A percentile compares a stretch with the other conserved stretches of the same genome.
These are phyloP conservation scores for Suillus hirtellus DNA, from an alignment of 768 basidiomycete genomes.

Conservation along the genomic window DNA sequence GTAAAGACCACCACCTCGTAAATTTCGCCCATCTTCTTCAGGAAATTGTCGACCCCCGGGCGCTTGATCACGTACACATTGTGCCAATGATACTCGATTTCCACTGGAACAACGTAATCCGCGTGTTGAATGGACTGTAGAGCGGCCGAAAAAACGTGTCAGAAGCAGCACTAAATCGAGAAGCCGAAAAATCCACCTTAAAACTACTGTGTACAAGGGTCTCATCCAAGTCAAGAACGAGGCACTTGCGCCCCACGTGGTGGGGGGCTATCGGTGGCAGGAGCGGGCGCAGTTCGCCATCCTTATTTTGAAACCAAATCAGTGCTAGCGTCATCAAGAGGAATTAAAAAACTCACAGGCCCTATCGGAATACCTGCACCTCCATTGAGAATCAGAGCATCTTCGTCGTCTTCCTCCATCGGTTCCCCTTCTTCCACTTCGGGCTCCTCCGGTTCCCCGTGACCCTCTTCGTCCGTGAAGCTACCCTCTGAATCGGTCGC, in stretches of 20 bases:
- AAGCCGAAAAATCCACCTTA: constrained; percentile 63
- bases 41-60: constrained; percentile 95
- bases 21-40: constrained; percentile 97
- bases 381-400: constrained; percentile 83
- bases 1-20: constrained; percentile 99
- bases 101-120: constrained; percentile 98
- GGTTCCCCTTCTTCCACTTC: constrained; percentile 60
- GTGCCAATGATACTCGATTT: constrained; percentile 98
- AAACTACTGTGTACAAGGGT: constrained; percentile 97
- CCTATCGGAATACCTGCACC: constrained; percentile 96
- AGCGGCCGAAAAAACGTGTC: constrained; percentile 14
- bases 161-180: constrained; percentile 12
- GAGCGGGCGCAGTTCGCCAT: constrained; percentile 85
- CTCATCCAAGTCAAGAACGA: constrained; percentile 96
- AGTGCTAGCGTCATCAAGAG: constrained; percentile 8
- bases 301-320: constrained; percentile 43
- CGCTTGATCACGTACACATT: constrained; percentile 99
- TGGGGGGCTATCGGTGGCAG: constrained; percentile 80
- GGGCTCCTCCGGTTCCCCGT: constrained; percentile 69
- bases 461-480: constrained; percentile 64
- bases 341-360: constrained; percentile 57
- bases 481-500: constrained; percentile 37
- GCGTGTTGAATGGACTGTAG: constrained; percentile 86
- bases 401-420: constrained; percentile 83
- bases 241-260: constrained; percentile 88